Conservation (phyloP, 2,329 filamentous ascomycete species). For the Incumbomyces lentus region DNA sequence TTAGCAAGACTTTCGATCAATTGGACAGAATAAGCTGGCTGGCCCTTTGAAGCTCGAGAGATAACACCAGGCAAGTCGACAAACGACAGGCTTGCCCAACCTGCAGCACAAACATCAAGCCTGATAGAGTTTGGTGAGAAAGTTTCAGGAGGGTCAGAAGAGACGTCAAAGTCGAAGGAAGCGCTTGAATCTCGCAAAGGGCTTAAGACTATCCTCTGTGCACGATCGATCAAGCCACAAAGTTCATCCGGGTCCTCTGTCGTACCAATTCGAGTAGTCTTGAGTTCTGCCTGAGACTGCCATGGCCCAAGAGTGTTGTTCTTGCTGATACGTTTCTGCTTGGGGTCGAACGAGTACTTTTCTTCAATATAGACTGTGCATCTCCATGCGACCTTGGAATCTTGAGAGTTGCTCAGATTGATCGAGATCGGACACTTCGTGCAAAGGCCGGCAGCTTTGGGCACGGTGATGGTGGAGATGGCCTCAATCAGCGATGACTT, state of each 20-base stretch:
- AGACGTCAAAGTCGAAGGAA: slow-evolving; percentile 10
- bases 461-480: slow-evolving; percentile 58
- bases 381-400: slow-evolving; percentile 43
- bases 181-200: slow-evolving; percentile 36
- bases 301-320: slow-evolving; percentile 53
- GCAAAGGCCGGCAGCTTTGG: slow-evolving; percentile 61
- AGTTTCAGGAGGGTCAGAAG: slow-evolving; percentile 44
- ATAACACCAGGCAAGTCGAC: slow-evolving; percentile 81
- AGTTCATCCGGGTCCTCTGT: slow-evolving; percentile 49
- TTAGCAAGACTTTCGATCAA: slow-evolving; percentile 62
- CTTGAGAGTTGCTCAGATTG: slow-evolving; percentile 49
- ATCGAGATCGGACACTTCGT: slow-evolving; percentile 76
- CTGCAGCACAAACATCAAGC: slow-evolving; percentile 62
- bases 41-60: slow-evolving; percentile 52
- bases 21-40: slow-evolving; percentile 58
- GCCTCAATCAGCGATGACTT: slow-evolving; percentile 61
- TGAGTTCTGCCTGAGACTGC: slow-evolving; percentile 39
- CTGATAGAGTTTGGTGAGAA: slow-evolving; percentile 77
- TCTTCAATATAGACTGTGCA: slow-evolving; percentile 58
- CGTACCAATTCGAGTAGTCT: slow-evolving; percentile 53
- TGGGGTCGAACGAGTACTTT: slow-evolving; percentile 47
- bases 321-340: slow-evolving; percentile 39
- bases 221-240: slow-evolving; percentile 58
- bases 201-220: slow-evolving; percentile 68
- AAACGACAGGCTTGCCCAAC: slow-evolving; percentile 65